Percentiles rank a stretch among this genome's conserved stretches.
phyloP scores from a whole-genome alignment of 768 basidiomycete species.

The Hydnum rufescens region DNA sequence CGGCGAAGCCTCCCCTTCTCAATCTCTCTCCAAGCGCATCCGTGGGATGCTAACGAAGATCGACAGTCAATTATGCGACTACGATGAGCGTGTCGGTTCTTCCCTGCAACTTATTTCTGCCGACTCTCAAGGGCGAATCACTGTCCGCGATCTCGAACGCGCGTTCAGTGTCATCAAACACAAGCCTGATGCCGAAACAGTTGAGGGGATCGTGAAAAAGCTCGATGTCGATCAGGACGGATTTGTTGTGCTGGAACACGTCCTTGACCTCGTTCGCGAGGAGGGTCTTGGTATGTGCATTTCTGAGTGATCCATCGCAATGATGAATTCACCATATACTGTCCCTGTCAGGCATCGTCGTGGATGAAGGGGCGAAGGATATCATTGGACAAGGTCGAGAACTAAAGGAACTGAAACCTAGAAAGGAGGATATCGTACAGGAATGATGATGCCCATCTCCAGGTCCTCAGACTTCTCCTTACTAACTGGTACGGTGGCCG shows the following conservation, averaged over 20 bases:
- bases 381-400: slow-evolving; percentile 71
- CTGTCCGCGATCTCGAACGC: slow-evolving; percentile 72
- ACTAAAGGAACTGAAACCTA: slow-evolving; percentile 53
- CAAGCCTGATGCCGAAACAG: slow-evolving; percentile 74
- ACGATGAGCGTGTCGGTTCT: slow-evolving; percentile 71
- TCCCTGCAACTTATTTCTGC: slow-evolving; percentile 74
- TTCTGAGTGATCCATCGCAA: not conserved
- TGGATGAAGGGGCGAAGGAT: slow-evolving; percentile 69
- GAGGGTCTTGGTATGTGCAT: slow-evolving; percentile 60
- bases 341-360: slow-evolving; percentile 38
- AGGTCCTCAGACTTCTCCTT: no score
- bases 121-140: slow-evolving; percentile 73
- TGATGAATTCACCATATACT: not conserved
- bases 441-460: slow-evolving; percentile 1
- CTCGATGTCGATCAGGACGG: slow-evolving; percentile 93
- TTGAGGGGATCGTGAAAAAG: slow-evolving; percentile 74
- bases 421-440: slow-evolving; percentile 82
- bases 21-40: slow-evolving; percentile 87
- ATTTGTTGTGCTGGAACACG: slow-evolving; percentile 87
- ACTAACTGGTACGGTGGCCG: no score
- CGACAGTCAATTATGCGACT: slow-evolving; percentile 77
- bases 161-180: slow-evolving; percentile 89
- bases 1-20: slow-evolving; percentile 34
- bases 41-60: slow-evolving; percentile 91
- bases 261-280: slow-evolving; percentile 71